phyloP scores from a whole-genome alignment of 306 rosid species.

The Oxytropis ochrocephala region DNA sequence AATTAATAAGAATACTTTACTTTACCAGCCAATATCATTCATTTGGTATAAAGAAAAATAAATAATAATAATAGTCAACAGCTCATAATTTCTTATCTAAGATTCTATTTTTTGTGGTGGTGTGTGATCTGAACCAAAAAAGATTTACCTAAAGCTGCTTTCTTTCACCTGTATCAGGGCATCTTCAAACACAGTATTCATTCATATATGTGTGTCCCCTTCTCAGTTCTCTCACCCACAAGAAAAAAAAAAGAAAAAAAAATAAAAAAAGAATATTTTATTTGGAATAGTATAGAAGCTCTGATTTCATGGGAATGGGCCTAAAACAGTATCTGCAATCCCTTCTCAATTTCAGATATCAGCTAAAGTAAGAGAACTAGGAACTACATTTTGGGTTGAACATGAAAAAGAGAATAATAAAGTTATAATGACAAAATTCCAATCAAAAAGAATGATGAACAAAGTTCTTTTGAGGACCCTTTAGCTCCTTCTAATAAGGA shows the following conservation, averaged over 20 bases:
- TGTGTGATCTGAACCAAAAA: conserved; percentile 57
- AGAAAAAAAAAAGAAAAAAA: neutral
- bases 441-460: conserved; percentile 21
- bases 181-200: conserved; percentile 40
- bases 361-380: conserved; percentile 9
- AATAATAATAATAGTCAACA: conserved; percentile 49
- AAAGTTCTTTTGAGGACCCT: conserved; percentile 27
- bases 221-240: conserved; percentile 8
- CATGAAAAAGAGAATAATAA: conserved; percentile 24
- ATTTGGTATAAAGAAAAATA: conserved; percentile 19
- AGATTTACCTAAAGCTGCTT: conserved; percentile 60
- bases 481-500: conserved; percentile 30
- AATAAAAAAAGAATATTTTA: conserved; percentile 11
- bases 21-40: conserved; percentile 10
- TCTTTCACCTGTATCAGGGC: conserved; percentile 60
- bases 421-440: neutral
- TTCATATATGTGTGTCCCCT: neutral
- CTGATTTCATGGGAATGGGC: conserved; percentile 30
- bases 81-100: conserved; percentile 61
- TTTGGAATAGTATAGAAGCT: conserved; percentile 28
- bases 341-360: conserved; percentile 32
- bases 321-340: conserved; percentile 42
- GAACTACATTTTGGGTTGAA: conserved; percentile 21
- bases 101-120: conserved; percentile 86
- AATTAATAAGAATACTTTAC: conserved; percentile 24